Base-by-base conservation (phyloP, 495 filamentous ascomycete species). In the Hypoxylon rickii region DNA sequence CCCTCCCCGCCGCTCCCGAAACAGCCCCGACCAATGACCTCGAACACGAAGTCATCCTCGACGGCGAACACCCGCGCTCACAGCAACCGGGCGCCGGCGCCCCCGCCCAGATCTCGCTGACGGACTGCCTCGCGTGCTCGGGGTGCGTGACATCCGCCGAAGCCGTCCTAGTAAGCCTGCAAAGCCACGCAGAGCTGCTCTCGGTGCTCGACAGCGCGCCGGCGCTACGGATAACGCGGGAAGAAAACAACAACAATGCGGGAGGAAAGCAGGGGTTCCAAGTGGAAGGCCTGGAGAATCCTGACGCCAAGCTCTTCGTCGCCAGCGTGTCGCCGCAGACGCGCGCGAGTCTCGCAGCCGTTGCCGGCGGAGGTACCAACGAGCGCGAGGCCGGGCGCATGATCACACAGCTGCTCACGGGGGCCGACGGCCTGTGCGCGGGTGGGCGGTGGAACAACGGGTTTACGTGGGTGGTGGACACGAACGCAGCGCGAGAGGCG, bases 101-200 rank as follows among this genome's bases (percentile, higher is more conserved):
- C 2, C 76, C 87, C 12, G 92, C 94, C 1, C 85, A 96, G 68
- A 97, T 98, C 52, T 96, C 92, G 39, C 82, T 98, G 51, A 98
- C 94, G 12, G 94, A 98, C 71, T 98, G 94, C 67, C 86, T 98
- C 39, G 94, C 94, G 38, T 98, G 94, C 70, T 97, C 94, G 17
- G 94, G 94, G 40, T 98, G 94, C 71, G 95, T 98, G 15, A 98
- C 94, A 2, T 96, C 92, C 10, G 94, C 95, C 15, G 94, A 98
- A 71, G 94, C 94, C 3, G 89, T 98, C 10, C 81, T 98, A 20
- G 90, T 98, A 39, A 90, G 86, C 19, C 77, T 97, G 42, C 94
- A 98, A 70, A 93, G 89, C 42, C 94, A 97, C 70, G 78, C 83
- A 11, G 94, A 98, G 69, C 92, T 97, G 4, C 83, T 98, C 11